A percentile compares a stretch with the other conserved stretches of the same genome.
phyloP scores from a whole-genome alignment of 805 yeast species.

The Grigorovia yakushimaensis region DNA sequence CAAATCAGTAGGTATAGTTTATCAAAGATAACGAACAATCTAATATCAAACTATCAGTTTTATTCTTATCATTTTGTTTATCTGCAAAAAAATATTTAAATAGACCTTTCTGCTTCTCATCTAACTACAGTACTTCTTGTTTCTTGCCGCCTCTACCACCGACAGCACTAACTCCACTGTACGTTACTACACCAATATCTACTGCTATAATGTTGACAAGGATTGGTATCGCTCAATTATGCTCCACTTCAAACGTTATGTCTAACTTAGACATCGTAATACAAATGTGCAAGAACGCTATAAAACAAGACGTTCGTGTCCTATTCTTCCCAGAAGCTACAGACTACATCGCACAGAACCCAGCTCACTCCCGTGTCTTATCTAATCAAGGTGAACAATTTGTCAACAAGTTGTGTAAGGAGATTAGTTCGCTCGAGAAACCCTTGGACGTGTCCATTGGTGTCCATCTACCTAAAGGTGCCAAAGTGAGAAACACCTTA shows the following conservation, averaged over 20 bases:
- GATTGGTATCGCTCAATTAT: slow-evolving; percentile 80
- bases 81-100: too few relatives aligned
- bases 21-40: too few relatives aligned
- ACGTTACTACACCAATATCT: too few relatives aligned
- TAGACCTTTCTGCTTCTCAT: too few relatives aligned
- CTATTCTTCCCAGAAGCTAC: slow-evolving; percentile 90
- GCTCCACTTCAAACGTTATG: slow-evolving; percentile 55
- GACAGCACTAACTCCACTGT: too few relatives aligned
- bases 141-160: too few relatives aligned
- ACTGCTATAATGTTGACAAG: too few relatives aligned
- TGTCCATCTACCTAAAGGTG: slow-evolving; percentile 66
- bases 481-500: slow-evolving; percentile 58
- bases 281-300: slow-evolving; percentile 54
- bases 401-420: slow-evolving; percentile 37
- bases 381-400: slow-evolving; percentile 39
- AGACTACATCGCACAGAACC: slow-evolving; percentile 70
- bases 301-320: slow-evolving; percentile 48
- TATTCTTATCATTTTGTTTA: too few relatives aligned
- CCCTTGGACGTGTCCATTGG: slow-evolving; percentile 70
- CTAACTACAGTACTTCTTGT: too few relatives aligned
- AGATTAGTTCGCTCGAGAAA: slow-evolving; percentile 30
- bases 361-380: slow-evolving; percentile 53
- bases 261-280: slow-evolving; percentile 53
- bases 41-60: too few relatives aligned
- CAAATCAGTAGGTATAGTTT: background rate